Percentiles rank a stretch among this genome's conserved stretches.
Conservation (phyloP, 108 stramenopile genomes). For the Epithemia pelagica region DNA sequence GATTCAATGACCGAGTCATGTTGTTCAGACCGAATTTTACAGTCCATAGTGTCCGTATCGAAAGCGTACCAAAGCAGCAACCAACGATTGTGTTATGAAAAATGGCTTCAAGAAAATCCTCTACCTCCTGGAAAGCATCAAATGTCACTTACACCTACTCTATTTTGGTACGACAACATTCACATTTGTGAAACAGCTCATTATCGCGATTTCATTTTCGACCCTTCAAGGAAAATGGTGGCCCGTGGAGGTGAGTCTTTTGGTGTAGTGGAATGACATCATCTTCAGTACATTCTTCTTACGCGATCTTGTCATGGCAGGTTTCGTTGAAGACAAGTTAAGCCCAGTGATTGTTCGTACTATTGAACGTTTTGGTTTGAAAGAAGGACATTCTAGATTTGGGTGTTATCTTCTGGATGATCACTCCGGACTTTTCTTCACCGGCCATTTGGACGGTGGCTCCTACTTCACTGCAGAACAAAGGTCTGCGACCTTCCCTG, state of each 20-base stretch:
- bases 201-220: conserved; percentile 79
- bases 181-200: conserved; percentile 69
- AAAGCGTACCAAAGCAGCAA: conserved; percentile 43
- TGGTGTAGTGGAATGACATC: conserved; percentile 89
- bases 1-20: conserved; percentile 26
- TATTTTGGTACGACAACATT: conserved; percentile 88
- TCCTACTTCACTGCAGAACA: conserved; percentile 30
- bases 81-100: conserved; percentile 26
- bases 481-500: not conserved
- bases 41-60: conserved; percentile 29
- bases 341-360: conserved; percentile 55
- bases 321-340: conserved; percentile 27
- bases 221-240: conserved; percentile 71
- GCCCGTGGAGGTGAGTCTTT: too few species aligned
- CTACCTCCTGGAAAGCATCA: conserved; percentile 38
- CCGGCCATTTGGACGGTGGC: conserved; percentile 84
- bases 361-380: conserved; percentile 60
- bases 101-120: conserved; percentile 19
- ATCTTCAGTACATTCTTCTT: too few species aligned
- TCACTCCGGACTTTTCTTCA: conserved; percentile 74
- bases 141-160: conserved; percentile 64
- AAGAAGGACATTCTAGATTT: conserved; percentile 60
- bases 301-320: too few species aligned
- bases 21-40: conserved; percentile 31
- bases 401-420: conserved; percentile 82